Base-by-base conservation (phyloP, 176 grass and related monocot genomes). In the Areca catechu region DNA sequence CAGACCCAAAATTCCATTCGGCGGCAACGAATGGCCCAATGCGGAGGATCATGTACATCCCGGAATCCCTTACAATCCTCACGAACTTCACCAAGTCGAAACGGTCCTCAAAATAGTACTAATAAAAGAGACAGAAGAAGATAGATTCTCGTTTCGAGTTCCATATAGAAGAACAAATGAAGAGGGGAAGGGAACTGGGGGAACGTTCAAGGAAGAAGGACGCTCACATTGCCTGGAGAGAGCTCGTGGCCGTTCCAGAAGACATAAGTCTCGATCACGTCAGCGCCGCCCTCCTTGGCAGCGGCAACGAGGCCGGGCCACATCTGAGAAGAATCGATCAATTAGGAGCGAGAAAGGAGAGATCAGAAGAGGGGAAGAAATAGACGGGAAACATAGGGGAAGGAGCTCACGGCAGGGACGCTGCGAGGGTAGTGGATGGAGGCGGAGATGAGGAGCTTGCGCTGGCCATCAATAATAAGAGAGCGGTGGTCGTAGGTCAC, bases 391-490 rank as follows among this genome's bases (percentile, higher is more conserved):
- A 16, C 1, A 17, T 1, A 63, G 37, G 1, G 17, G 2, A 20
- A 3, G 22, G 7, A 16, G 29, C 48, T 53, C 83, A 98, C 93
- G 71, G 66, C 80, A 48, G 93, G 93, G 62, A 92, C 93, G 69
- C 93, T 98, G 24, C 93, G 93, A 25, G 93, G 87, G 76, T 92
- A 98, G 81, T 98, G 93, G 66, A 98, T 92, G 78, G 93, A 85
- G 69, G 87, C 80, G 75, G 93, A 98, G 87, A 98, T 98, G 78
- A 98, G 15, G 55, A 98, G 80, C 49, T 69, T 83, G 66, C 93
- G 93, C 53, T 71, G 78, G 81, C 86, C 93, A 50, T 76, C 68
- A 78, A 98, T 80, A 88, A 92, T 79, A 76, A 98, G 87, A 56
- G 93, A 98, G 70, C 87, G 93, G 54, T 74, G 76, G 76, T 98